Conservation (phyloP, 2,329 filamentous ascomycete species). For the Apiospora aurea region DNA sequence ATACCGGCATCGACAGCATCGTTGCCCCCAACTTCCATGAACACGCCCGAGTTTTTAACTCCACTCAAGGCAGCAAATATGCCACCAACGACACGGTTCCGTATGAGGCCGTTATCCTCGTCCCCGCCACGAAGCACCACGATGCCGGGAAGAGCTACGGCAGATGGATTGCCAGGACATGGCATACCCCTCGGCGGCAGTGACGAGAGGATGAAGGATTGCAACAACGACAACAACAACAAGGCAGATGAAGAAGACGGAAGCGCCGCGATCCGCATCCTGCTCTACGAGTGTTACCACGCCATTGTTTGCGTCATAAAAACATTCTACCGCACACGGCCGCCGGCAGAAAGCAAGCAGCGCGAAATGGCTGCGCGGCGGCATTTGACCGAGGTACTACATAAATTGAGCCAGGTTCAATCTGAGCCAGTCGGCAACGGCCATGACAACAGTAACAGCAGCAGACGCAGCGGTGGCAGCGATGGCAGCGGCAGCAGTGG, state of each 20-base stretch:
- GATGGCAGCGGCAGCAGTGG: not conserved
- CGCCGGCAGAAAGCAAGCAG: slow-evolving; percentile 51
- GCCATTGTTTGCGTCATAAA: slow-evolving; percentile 58
- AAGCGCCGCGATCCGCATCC: slow-evolving; percentile 53
- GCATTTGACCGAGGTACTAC: slow-evolving; percentile 55
- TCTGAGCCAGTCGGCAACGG: slow-evolving; percentile 41
- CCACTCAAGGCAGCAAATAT: not conserved
- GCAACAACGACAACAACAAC: slow-evolving; percentile 24
- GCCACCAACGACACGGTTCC: no score
- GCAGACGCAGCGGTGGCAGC: slow-evolving; percentile 42
- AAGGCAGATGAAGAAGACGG: slow-evolving; percentile 51
- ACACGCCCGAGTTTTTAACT: not conserved
- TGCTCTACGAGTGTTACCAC: slow-evolving; percentile 67
- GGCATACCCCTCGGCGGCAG: slow-evolving; percentile 26
- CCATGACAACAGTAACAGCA: slow-evolving; percentile 44
- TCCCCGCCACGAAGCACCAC: no score
- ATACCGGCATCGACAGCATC: not conserved
- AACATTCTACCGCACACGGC: slow-evolving; percentile 60
- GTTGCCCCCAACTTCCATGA: not conserved
- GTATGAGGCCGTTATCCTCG: not conserved
- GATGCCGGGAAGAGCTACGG: not conserved
- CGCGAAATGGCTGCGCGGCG: slow-evolving; percentile 61
- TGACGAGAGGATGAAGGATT: slow-evolving; percentile 23
- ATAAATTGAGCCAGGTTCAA: slow-evolving; percentile 51
- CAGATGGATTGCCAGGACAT: slow-evolving; percentile 16